phyloP scores from a whole-genome alignment of 257 asterid species.

The Gynochthodes officinalis region DNA sequence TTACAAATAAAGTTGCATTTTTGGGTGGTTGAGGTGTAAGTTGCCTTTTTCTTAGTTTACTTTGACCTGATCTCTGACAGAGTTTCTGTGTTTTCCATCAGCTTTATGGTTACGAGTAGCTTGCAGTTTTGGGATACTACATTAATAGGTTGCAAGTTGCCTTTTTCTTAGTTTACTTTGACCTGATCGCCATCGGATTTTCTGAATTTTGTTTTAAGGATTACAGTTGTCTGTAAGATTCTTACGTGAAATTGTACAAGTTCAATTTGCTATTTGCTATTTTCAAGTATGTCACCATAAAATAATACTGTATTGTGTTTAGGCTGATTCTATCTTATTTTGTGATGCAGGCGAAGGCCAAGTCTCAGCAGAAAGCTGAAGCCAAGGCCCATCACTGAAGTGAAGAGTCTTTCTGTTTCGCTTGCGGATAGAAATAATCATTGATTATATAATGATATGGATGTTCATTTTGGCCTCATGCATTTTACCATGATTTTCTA shows the following conservation, averaged over 20 bases:
- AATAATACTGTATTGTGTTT: neutral
- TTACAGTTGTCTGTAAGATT: neutral
- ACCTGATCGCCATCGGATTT: neutral
- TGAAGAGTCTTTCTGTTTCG: conserved; percentile 16
- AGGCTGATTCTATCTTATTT: neutral
- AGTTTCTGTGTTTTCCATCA: neutral
- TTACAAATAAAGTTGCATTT: no score
- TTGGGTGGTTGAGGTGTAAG: neutral
- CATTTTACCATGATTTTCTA: conserved; percentile 33
- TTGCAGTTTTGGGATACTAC: neutral
- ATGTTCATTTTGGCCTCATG: conserved; percentile 33
- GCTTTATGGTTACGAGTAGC: neutral
- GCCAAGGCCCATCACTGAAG: conserved; percentile 63
- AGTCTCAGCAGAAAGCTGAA: conserved; percentile 70
- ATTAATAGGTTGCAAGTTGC: neutral
- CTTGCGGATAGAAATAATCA: conserved; percentile 38
- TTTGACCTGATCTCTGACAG: neutral
- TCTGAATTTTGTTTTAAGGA: no score
- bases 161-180: neutral
- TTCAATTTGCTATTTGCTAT: neutral
- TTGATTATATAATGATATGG: conserved; percentile 20
- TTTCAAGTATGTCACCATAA: neutral
- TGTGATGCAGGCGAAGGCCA: conserved; percentile 42
- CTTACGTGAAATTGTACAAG: neutral
- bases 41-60: neutral